Evolutionary conservation across 495 filamentous ascomycete species (phyloP).

Genomic region (Penicillium desertorum): DNA sequence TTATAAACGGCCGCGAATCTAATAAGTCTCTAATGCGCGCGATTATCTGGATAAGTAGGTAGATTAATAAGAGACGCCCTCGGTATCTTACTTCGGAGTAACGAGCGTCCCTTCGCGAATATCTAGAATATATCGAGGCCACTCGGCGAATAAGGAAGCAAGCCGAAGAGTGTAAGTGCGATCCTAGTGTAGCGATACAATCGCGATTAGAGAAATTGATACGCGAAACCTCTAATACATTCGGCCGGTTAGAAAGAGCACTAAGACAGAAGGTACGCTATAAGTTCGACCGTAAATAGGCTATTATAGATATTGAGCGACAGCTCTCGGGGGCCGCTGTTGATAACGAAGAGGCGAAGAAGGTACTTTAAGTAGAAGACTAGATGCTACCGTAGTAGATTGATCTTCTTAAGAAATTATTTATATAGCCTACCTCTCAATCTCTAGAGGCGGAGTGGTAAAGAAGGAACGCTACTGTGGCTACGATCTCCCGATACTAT

Average conservation of each 20-base stretch:
- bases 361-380: slow-evolving; percentile 22
- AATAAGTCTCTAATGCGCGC: slow-evolving; percentile 31
- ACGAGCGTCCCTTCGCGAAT: slow-evolving; percentile 27
- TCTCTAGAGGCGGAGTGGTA: no score
- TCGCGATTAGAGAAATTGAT: slow-evolving; percentile 15
- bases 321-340: slow-evolving; percentile 25
- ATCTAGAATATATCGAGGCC: slow-evolving; percentile 19
- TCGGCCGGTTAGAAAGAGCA: slow-evolving; percentile 17
- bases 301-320: slow-evolving; percentile 25
- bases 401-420: no score
- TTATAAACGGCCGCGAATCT: slow-evolving; percentile 32
- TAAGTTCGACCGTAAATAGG: slow-evolving; percentile 26
- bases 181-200: slow-evolving; percentile 9
- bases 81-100: slow-evolving; percentile 30
- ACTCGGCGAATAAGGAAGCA: slow-evolving; percentile 5
- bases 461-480: no score
- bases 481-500: no score
- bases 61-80: slow-evolving; percentile 36
- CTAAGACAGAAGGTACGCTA: slow-evolving; percentile 17
- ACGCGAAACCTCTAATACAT: slow-evolving; percentile 21
- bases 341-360: slow-evolving; percentile 24
- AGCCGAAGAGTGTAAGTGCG: slow-evolving; percentile 8
- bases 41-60: slow-evolving; percentile 36
- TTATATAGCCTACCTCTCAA: no score
- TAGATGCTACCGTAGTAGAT: no score